Percentiles rank a stretch among this genome's conserved stretches.
These are phyloP conservation scores for Arabidopsis thaliana DNA, from an alignment of 345 rosid genomes.

Conservation along the genomic window DNA sequence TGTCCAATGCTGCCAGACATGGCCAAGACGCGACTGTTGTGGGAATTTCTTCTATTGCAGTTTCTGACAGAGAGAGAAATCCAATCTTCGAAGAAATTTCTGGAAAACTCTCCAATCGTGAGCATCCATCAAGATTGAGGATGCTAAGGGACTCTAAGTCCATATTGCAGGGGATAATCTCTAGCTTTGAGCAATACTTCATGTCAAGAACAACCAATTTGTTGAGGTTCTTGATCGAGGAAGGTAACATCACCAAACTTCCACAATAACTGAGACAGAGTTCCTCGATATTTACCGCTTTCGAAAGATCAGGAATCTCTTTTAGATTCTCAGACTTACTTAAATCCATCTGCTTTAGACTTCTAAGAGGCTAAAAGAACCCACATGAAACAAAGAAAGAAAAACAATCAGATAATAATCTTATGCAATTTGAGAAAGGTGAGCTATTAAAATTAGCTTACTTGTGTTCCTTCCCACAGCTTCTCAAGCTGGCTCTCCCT, in stretches of 20 bases:
- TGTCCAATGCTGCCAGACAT: constrained; percentile 9
- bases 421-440: background rate
- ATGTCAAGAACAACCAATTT: constrained; percentile 31
- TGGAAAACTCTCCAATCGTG: constrained; percentile 29
- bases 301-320: constrained; percentile 41
- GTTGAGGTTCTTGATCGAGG: constrained; percentile 18
- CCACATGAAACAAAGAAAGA: constrained; percentile 14
- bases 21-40: constrained; percentile 22
- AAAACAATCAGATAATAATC: background rate
- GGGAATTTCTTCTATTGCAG: constrained; percentile 37
- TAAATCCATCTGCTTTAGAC: constrained; percentile 38
- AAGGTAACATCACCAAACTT: constrained; percentile 31
- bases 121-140: constrained; percentile 38
- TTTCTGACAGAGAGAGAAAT: constrained; percentile 18
- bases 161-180: constrained; percentile 18
- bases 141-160: constrained; percentile 31
- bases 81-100: constrained; percentile 29
- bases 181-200: constrained; percentile 27
- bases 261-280: constrained; percentile 35
- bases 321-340: constrained; percentile 20
- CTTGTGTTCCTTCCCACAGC: constrained; percentile 42
- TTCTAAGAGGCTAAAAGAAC: constrained; percentile 33
- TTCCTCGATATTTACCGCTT: constrained; percentile 33
- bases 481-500: constrained; percentile 32
- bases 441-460: constrained; percentile 3